Base-by-base conservation (phyloP, 306 rosid species). In the Rosa persica region DNA sequence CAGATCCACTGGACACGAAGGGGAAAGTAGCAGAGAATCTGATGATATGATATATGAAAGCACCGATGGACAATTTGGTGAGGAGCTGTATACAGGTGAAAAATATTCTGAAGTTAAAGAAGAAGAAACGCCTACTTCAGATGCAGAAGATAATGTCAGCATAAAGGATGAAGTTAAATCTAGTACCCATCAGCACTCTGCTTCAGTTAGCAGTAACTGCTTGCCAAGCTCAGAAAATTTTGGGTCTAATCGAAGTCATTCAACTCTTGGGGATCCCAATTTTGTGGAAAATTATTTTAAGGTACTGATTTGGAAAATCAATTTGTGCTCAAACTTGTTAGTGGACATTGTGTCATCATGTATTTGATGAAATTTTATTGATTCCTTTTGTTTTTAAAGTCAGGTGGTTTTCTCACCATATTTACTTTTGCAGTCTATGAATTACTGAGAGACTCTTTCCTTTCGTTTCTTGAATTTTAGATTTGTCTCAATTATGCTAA, bases 281-380 rank as follows among this genome's bases (percentile, higher is more conserved):
- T 92, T 92, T 82, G 97, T 94, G 84, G 95, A 94, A 81, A 92
- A 90, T 72, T 94, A 92, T 90, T 94, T 94, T 83, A 94, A 92
- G 98, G 98, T 94, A 86, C 74, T 67, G 52, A 81, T 73, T 52
- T 66, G 40, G 74, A 40, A 76, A 85, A 13, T 57, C 16, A 23
- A 39, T 55, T 36, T 23, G 23, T 57, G 40, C 68, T 39, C 39
- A 57, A 67, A 34, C 5, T 42, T 43, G 7, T 47, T 13, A 15
- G 16, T 22, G 68, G 36, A 39, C 36, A 34, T 49, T 38, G 39
- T 48, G 2, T n/a, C 51, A 15, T 57, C 54, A 22, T 39, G 30
- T 16, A 39, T 7, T 13, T 25, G 46, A 55, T 13, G 25, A 38
- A 36, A 54, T 19, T 39, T 36, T 52, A 23, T 72, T 22, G 8